Base-by-base conservation (phyloP, 2,329 filamentous ascomycete genomes). In the Ophiocordyceps sinensis region DNA sequence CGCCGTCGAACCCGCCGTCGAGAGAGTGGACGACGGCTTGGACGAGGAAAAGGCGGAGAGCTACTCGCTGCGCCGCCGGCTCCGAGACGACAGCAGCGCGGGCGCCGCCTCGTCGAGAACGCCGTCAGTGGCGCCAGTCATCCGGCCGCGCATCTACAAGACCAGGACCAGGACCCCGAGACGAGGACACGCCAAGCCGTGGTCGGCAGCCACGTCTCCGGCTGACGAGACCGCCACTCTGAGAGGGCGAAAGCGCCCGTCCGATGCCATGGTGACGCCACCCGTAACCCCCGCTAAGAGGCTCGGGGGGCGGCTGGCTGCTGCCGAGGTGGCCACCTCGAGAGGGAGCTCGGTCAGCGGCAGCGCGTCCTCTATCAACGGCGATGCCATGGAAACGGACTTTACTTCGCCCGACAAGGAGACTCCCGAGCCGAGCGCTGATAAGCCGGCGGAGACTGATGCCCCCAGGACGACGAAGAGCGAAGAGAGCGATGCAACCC, bases 11-110 rank as follows among this genome's bases (percentile, higher is more conserved):
- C 65, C 56, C 46, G 73, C 67, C 50, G 68, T 81, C 23, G 74
- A 82, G 50, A 67, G 26, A 11, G 17, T 23, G n/a, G 34, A 35
- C 13, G 21, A 30, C 11, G 32, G 31, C 19, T 12, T 71, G 36
- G 64, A 68, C 21, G 29, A n/a, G 7, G 48, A 54, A 17, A 50
- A 49, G 6, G 43, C 54, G 0, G 68, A 70, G 35, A 67, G 65
- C 1, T 80, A 80, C 47, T 71, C 70, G 3, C 56, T 80, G n/a
- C 69, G 76, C 5, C 63, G 67, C 23, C 63, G 73, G 45, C 59
- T 69, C 48, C 60, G 73, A 44, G 71, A 71, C 26, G 69, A 70
- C 32, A 70, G 68, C 32, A 70, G 68, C 46, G 58, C 67, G 40
- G 63, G 60, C 32, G 59, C 63, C 12, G 29, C 28, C 36, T 64